Percentiles rank a stretch among this genome's conserved stretches.
Evolutionary conservation across 805 yeast species (phyloP).

Genomic region (Yarrowia yakushimensis): DNA sequence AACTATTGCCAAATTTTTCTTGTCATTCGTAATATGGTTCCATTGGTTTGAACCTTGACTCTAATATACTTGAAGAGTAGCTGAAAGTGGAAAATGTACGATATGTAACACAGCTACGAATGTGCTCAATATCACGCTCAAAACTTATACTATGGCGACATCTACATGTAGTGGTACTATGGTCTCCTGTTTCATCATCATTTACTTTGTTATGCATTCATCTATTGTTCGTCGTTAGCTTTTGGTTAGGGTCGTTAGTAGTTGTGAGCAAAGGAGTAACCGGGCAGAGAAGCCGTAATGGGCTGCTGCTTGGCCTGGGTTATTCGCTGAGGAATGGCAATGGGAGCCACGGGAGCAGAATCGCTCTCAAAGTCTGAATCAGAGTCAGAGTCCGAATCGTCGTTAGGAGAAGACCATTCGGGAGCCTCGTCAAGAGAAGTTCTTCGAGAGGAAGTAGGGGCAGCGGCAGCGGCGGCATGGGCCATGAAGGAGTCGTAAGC

Average conservation of each 20-base stretch:
- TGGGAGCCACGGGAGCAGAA: slow-evolving; percentile 14
- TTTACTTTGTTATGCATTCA: not conserved
- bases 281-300: slow-evolving; percentile 8
- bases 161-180: no score
- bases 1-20: not conserved
- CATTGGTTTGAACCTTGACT: not conserved
- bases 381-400: slow-evolving; percentile 7
- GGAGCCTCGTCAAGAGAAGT: slow-evolving; percentile 16
- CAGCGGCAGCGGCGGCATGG: not conserved
- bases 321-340: slow-evolving; percentile 18
- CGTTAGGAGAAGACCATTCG: slow-evolving; percentile 15
- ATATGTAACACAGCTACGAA: not conserved
- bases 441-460: not conserved
- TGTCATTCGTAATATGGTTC: not conserved
- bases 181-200: no score
- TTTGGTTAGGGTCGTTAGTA: slow-evolving; percentile 10
- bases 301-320: slow-evolving; percentile 12
- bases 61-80: no score
- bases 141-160: no score
- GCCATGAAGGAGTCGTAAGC: slow-evolving; percentile 11
- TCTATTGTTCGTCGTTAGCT: slow-evolving; percentile 11
- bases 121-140: no score
- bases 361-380: slow-evolving; percentile 14
- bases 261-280: slow-evolving; percentile 16
- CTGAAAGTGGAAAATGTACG: not conserved